Evolutionary conservation across 257 asterid species (phyloP).

Genomic region (Solanum gracilifrons): DNA sequence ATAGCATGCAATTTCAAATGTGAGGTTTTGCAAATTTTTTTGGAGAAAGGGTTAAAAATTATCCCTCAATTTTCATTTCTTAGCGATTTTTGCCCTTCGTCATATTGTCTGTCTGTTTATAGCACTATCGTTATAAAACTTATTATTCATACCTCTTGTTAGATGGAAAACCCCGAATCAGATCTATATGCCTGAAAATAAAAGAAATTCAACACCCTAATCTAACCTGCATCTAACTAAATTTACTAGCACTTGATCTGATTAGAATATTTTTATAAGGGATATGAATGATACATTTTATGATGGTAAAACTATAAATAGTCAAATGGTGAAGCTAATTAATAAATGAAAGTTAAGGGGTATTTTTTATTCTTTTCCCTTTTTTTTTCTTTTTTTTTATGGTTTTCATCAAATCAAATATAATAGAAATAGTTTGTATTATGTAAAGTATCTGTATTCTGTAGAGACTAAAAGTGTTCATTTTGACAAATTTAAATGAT

Average conservation of each 20-base stretch:
- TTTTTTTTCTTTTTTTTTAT: not conserved
- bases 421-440: not conserved
- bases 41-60: too few species aligned
- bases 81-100: not conserved
- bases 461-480: not conserved
- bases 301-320: not conserved
- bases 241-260: not conserved
- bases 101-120: rapidly evolving
- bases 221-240: too few species aligned
- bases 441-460: not conserved
- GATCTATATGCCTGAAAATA: too few species aligned
- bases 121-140: too few species aligned
- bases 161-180: not conserved
- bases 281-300: too few species aligned
- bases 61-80: too few species aligned
- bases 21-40: not conserved
- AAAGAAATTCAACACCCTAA: not conserved
- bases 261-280: too few species aligned
- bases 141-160: too few species aligned
- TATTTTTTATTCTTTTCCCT: not conserved
- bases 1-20: not conserved
- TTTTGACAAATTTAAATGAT: not conserved
- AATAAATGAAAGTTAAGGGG: too few species aligned
- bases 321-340: too few species aligned
- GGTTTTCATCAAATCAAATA: not conserved